Percentiles rank a stretch among this genome's conserved stretches.
phyloP scores from a whole-genome alignment of 2,329 filamentous ascomycete species.

The Zymoseptoria crescenta region DNA sequence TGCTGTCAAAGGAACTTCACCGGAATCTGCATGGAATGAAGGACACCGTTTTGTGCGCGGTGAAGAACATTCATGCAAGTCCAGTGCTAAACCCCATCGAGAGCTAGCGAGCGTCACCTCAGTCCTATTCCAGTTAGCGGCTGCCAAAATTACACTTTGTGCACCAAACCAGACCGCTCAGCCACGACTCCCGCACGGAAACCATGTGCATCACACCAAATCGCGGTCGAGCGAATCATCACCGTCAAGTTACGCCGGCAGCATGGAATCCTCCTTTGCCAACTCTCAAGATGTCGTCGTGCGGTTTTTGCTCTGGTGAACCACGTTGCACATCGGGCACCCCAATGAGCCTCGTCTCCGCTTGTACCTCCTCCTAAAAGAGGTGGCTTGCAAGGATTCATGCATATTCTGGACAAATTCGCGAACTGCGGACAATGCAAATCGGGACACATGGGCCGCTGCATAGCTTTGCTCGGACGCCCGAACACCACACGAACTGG shows the following conservation, averaged over 20 bases:
- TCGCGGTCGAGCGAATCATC: not conserved
- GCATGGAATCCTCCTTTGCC: not conserved
- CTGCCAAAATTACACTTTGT: conserved; percentile 7
- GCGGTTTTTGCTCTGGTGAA: not conserved
- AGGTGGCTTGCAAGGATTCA: not conserved
- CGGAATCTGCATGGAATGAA: not conserved
- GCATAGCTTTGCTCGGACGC: not conserved
- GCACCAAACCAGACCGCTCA: conserved; percentile 5
- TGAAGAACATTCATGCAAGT: not conserved
- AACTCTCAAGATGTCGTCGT: not conserved
- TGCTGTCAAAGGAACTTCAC: not conserved
- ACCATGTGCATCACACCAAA: not conserved
- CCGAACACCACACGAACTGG: not conserved
- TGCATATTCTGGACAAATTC: not conserved
- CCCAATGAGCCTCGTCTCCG: not conserved
- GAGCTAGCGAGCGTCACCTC: not conserved
- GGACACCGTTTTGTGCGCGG: not conserved
- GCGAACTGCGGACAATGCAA: not conserved
- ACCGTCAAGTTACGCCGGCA: conserved; percentile 2
- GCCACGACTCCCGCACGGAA: not conserved
- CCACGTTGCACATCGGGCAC: not conserved
- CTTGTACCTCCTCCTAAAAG: not conserved
- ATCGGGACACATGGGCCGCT: not conserved
- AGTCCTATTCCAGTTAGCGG: not conserved
- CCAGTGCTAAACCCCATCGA: not conserved